Conservation (phyloP, 192 early-diverging fungal species). For the Phlyctochytrium planicorne region DNA sequence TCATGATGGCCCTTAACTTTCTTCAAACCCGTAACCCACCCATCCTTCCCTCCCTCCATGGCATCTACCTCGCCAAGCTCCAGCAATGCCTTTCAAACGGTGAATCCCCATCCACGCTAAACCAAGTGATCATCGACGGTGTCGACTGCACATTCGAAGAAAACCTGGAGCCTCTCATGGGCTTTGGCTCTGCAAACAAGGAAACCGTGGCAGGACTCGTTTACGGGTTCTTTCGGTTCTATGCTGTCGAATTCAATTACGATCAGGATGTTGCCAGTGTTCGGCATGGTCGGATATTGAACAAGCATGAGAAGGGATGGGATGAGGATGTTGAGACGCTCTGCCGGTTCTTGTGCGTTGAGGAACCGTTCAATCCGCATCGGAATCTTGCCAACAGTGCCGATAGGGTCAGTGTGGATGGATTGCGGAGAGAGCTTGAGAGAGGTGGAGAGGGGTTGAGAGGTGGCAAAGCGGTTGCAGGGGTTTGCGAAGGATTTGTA, state of each 20-base stretch:
- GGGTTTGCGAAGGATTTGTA: slow-evolving; percentile 55
- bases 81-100: background rate
- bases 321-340: slow-evolving; percentile 63
- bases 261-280: slow-evolving; percentile 76
- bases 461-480: slow-evolving; percentile 41
- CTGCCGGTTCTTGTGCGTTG: slow-evolving; percentile 78
- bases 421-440: slow-evolving; percentile 77
- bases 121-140: slow-evolving; percentile 45
- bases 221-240: slow-evolving; percentile 79
- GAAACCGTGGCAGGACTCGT: slow-evolving; percentile 78
- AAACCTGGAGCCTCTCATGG: slow-evolving; percentile 63
- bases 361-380: slow-evolving; percentile 87
- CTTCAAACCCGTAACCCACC: slow-evolving; percentile 87
- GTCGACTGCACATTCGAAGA: slow-evolving; percentile 76
- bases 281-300: slow-evolving; percentile 73
- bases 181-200: slow-evolving; percentile 67
- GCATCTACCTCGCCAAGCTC: slow-evolving; percentile 40
- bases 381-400: slow-evolving; percentile 91
- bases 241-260: slow-evolving; percentile 83
- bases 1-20: slow-evolving; percentile 90
- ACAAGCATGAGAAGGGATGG: slow-evolving; percentile 87
- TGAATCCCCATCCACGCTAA: background rate
- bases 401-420: slow-evolving; percentile 73
- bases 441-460: slow-evolving; percentile 65
- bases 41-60: slow-evolving; percentile 83